phyloP scores from a whole-genome alignment of 2,329 filamentous ascomycete genomes.

The Tolypocladium guangdongense region DNA sequence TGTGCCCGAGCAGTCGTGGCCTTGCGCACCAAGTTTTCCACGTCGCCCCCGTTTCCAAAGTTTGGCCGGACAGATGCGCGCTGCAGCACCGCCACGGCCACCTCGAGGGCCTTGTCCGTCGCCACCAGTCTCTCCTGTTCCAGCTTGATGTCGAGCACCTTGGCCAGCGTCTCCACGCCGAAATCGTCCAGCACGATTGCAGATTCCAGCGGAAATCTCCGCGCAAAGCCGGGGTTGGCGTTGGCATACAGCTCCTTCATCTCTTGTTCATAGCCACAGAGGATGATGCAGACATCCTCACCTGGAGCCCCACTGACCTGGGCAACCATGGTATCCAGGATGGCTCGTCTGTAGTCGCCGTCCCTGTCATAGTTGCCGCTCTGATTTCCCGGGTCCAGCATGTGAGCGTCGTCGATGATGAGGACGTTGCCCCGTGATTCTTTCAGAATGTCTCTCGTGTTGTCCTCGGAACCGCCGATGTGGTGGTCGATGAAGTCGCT shows the following conservation, averaged over 20 bases:
- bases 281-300: conserved; percentile 61
- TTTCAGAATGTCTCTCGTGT: conserved; percentile 59
- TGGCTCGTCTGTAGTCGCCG: conserved; percentile 44
- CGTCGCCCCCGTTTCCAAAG: too few species aligned
- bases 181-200: conserved; percentile 65
- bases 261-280: conserved; percentile 59
- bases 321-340: conserved; percentile 65
- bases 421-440: conserved; percentile 59
- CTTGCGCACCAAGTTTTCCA: too few species aligned
- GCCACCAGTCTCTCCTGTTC: conserved; percentile 41
- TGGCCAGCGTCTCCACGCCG: conserved; percentile 39
- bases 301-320: conserved; percentile 60
- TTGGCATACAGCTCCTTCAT: conserved; percentile 67
- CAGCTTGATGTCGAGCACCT: conserved; percentile 55
- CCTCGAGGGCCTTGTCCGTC: conserved; percentile 20
- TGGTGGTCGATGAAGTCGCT: conserved; percentile 56
- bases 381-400: conserved; percentile 37
- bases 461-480: conserved; percentile 56
- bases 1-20: too few species aligned
- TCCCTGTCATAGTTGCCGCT: conserved; percentile 13
- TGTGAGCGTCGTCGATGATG: conserved; percentile 70
- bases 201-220: conserved; percentile 53
- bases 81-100: too few species aligned
- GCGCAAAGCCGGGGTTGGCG: conserved; percentile 56
- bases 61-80: too few species aligned